Percentiles rank a stretch among this genome's conserved stretches.
Evolutionary conservation across 148 eudicot genomes (phyloP).

Genomic region (Chenopodium album): DNA sequence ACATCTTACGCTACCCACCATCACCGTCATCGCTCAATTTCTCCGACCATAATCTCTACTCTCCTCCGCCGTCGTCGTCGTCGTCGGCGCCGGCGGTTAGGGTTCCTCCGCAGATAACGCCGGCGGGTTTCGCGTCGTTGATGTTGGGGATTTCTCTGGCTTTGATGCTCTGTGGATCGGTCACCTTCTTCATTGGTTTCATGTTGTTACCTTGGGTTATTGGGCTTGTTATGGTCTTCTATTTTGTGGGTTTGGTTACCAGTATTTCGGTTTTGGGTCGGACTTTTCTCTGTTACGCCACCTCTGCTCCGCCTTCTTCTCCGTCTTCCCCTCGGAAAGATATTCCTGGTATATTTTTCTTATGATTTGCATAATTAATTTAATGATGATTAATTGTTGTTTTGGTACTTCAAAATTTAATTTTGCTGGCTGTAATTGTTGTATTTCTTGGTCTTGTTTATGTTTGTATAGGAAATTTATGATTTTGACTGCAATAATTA

Average conservation of each 20-base stretch:
- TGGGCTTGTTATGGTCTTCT: slow-evolving; percentile 72
- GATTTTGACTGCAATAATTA: not conserved
- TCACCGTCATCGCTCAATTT: slow-evolving; percentile 43
- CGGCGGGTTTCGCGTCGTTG: slow-evolving; percentile 91
- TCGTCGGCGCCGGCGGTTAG: slow-evolving; percentile 17
- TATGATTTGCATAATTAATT: not conserved
- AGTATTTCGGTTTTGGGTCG: slow-evolving; percentile 65
- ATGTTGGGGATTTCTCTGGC: slow-evolving; percentile 79
- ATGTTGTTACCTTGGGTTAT: slow-evolving; percentile 95
- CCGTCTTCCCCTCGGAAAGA: slow-evolving; percentile 46
- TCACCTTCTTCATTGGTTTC: slow-evolving; percentile 86
- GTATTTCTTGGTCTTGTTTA: not conserved
- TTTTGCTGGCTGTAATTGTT: not conserved
- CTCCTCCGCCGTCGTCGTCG: slow-evolving; percentile 4
- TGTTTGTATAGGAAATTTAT: not conserved
- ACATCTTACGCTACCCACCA: slow-evolving; percentile 58
- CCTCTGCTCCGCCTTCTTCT: slow-evolving; percentile 25
- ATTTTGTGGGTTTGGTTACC: slow-evolving; percentile 76
- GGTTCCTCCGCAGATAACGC: slow-evolving; percentile 54
- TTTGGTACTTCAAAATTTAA: not conserved
- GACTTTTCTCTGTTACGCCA: slow-evolving; percentile 51
- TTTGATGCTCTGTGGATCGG: slow-evolving; percentile 90
- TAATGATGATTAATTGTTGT: not conserved
- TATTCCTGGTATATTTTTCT: slow-evolving; percentile 45
- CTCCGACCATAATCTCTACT: slow-evolving; percentile 22